Percentiles rank a stretch among this genome's conserved stretches.
Conservation (phyloP, 2,329 filamentous ascomycete genomes). For the Byssothecium circinans region DNA sequence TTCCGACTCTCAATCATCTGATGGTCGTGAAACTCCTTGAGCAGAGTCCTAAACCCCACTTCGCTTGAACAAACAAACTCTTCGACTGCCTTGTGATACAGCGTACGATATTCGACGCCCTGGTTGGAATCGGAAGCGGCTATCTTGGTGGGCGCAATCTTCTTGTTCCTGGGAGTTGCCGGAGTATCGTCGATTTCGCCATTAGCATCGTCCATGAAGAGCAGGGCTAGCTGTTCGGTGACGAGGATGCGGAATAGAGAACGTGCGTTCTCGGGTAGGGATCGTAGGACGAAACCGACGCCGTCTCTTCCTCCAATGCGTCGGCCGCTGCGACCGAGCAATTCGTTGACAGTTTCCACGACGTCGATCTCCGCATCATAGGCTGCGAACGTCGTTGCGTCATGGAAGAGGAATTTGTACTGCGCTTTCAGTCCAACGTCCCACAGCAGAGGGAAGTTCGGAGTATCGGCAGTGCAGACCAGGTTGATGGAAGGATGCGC, state of each 20-base stretch:
- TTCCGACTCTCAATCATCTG: slow-evolving; percentile 92
- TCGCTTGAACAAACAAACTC: slow-evolving; percentile 97
- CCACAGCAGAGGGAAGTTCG: slow-evolving; percentile 86
- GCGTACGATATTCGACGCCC: slow-evolving; percentile 83
- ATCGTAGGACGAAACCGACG: slow-evolving; percentile 86
- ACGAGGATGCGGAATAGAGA: slow-evolving; percentile 84
- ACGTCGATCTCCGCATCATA: slow-evolving; percentile 76
- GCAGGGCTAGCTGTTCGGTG: slow-evolving; percentile 75
- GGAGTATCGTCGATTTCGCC: slow-evolving; percentile 21
- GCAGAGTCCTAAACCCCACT: slow-evolving; percentile 87
- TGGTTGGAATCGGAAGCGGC: slow-evolving; percentile 43
- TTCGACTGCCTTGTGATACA: slow-evolving; percentile 95
- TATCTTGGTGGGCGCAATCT: slow-evolving; percentile 26
- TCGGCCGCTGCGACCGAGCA: slow-evolving; percentile 78
- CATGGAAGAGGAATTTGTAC: slow-evolving; percentile 88
- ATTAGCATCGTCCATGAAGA: slow-evolving; percentile 52
- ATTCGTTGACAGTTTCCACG: slow-evolving; percentile 85
- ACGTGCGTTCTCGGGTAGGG: slow-evolving; percentile 87
- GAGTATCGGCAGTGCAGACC: slow-evolving; percentile 81
- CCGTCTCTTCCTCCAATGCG: slow-evolving; percentile 87
- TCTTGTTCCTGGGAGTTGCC: slow-evolving; percentile 25
- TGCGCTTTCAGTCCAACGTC: slow-evolving; percentile 80
- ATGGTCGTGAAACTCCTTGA: slow-evolving; percentile 98
- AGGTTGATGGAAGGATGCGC: slow-evolving; percentile 72
- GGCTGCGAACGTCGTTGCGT: slow-evolving; percentile 84